A percentile compares a stretch with the other conserved stretches of the same genome.
Conservation (phyloP, 768 basidiomycete genomes). For the Amanita rimosa region DNA sequence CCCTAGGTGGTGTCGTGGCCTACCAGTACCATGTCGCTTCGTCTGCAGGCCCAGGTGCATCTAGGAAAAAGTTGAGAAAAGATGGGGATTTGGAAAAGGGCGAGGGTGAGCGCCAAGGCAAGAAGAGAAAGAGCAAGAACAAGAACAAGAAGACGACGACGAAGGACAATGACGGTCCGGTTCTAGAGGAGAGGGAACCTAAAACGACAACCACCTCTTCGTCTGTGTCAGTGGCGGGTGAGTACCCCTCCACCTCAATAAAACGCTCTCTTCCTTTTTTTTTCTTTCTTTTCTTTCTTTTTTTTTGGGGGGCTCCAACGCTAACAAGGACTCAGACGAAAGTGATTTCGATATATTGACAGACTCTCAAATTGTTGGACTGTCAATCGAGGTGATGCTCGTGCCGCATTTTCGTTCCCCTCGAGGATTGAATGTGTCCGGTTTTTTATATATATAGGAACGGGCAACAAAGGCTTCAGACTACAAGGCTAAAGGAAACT, state of each 20-base stretch:
- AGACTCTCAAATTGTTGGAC: slow-evolving; percentile 40
- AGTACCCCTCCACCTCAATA: no score
- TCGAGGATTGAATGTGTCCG: background rate
- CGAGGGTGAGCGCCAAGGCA: slow-evolving; percentile 20
- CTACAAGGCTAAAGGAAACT: slow-evolving; percentile 65
- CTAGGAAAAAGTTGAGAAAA: slow-evolving; percentile 24
- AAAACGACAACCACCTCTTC: slow-evolving; percentile 26
- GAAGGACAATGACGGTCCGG: slow-evolving; percentile 48
- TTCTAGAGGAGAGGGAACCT: slow-evolving; percentile 47
- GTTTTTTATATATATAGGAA: slow-evolving; percentile 15
- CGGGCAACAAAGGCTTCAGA: slow-evolving; percentile 48
- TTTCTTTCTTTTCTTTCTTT: no score
- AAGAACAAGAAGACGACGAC: slow-evolving; percentile 37
- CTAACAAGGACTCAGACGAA: slow-evolving; percentile 10
- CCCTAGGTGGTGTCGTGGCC: slow-evolving; percentile 55
- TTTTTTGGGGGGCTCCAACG: background rate
- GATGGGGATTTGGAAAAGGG: slow-evolving; percentile 32
- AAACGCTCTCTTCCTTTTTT: no score
- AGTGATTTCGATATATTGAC: slow-evolving; percentile 31
- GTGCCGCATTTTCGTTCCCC: background rate
- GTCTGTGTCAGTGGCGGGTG: slow-evolving; percentile 20
- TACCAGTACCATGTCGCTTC: slow-evolving; percentile 52
- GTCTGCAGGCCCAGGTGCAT: slow-evolving; percentile 33
- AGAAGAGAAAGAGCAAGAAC: slow-evolving; percentile 36
- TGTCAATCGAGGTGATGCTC: slow-evolving; percentile 46